These are phyloP conservation scores for Sequoiadendron giganteum DNA, from an alignment of 75 land plant species.

Conservation along the genomic window DNA sequence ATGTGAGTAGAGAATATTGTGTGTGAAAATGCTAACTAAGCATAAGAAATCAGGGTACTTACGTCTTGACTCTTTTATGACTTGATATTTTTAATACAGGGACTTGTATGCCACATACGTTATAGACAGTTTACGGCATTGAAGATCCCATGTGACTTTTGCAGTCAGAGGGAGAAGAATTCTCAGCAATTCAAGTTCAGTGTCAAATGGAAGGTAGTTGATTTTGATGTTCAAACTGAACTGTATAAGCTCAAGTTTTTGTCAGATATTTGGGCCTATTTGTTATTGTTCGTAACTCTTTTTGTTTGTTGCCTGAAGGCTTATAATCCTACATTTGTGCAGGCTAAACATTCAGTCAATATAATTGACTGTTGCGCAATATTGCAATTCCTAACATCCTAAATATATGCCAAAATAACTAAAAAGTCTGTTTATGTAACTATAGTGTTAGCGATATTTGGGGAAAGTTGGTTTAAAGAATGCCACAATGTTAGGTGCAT, in stretches of 20 bases:
- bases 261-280: not conserved
- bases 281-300: not conserved
- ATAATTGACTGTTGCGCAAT: not conserved
- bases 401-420: not conserved
- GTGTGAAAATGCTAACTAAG: not conserved
- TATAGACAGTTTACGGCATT: slow-evolving; percentile 48
- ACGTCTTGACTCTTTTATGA: not conserved
- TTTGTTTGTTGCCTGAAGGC: not conserved
- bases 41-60: not conserved
- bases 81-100: slow-evolving; percentile 19
- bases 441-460: not conserved
- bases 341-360: not conserved
- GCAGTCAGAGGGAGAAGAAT: not conserved
- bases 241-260: not conserved
- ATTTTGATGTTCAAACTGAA: not conserved
- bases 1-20: slow-evolving; percentile 42
- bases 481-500: not conserved
- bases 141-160: not conserved
- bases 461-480: not conserved
- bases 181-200: not conserved
- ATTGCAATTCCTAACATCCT: not conserved
- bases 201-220: not conserved
- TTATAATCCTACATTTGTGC: not conserved
- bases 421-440: not conserved
- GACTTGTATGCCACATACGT: slow-evolving; percentile 53